Evolutionary conservation across 129 eudicot genomes (phyloP).

Genomic region (Apium graveolens): DNA sequence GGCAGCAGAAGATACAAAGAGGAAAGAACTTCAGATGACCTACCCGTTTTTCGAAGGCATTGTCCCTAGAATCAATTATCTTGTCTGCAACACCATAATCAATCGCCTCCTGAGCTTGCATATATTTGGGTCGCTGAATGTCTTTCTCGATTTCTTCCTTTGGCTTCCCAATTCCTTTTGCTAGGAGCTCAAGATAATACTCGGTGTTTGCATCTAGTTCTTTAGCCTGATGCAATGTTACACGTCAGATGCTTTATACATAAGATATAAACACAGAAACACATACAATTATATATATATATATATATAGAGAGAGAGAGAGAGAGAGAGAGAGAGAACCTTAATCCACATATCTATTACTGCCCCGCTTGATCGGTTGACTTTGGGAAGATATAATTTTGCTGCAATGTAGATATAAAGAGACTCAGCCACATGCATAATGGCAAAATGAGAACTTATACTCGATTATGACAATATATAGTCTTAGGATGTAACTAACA

Average conservation of each 20-base stretch:
- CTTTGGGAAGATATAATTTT: constrained; percentile 67
- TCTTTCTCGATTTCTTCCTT: constrained; percentile 66
- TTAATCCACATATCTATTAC: constrained; percentile 75
- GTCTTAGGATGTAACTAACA: neutral
- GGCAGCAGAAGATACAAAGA: neutral
- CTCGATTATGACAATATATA: neutral
- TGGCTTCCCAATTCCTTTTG: constrained; percentile 70
- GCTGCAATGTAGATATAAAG: constrained; percentile 41
- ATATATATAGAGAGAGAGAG: no score
- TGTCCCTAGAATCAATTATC: constrained; percentile 47
- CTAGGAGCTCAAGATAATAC: constrained; percentile 49
- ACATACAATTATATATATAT: no score
- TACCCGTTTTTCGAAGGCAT: constrained; percentile 57
- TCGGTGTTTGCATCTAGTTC: constrained; percentile 66
- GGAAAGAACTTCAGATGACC: neutral
- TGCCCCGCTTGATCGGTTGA: constrained; percentile 57
- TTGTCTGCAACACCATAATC: constrained; percentile 84
- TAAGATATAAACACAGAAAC: neutral
- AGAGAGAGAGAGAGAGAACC: constrained; percentile 38
- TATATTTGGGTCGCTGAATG: constrained; percentile 43
- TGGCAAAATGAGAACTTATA: neutral
- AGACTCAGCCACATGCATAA: neutral
- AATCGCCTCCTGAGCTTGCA: constrained; percentile 65
- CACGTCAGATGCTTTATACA: neutral
- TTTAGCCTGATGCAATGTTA: constrained; percentile 43